Evolutionary conservation across 192 early-diverging fungal species (phyloP), one percentile per base, ranked within the genome.

Genomic region (Mortierella claussenii): DNA sequence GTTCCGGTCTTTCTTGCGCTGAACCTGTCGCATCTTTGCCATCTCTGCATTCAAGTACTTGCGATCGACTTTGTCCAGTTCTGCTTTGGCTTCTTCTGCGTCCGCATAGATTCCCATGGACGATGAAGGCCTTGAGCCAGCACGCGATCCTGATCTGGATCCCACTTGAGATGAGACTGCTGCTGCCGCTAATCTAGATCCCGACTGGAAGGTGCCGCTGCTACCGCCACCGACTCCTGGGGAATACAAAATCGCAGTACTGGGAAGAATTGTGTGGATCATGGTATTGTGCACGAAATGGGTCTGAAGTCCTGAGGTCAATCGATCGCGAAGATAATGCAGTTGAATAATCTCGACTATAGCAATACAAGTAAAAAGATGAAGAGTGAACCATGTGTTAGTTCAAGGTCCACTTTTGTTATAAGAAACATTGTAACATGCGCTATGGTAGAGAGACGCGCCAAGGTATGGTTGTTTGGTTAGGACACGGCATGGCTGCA

Each of bases 251-350:
- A 76, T 67, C 0, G 73, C 73, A 1, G 73, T 76, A 0, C 23
- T 33, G 9, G 73, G 73, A 0, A 76, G 64, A 13, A 67, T 55
- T 10, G 73, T 65, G 51, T 76, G 73, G n/a, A 76, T 76, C 58
- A 66, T 62, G 31, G 64, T 76, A 50, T 76, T 76, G 18, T 76
- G 58, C 12, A 76, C 73, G 55, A 76, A 76, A n/a, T 76, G 73
- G 5, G 73, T 76, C 20, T 76, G 73, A 3, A 76, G 27, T 10
- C 73, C 73, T 9, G 73, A 67, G 4, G 64, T 62, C 28, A 76
- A 30, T 6, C 73, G 64, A 2, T 76, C 64, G 10, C 73, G 43
- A 17, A 76, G 26, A 32, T 47, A 76, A 36, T 67, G 73, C 15
- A 76, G 59, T 28, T 76, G 73, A 10, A 67, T 31, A 51, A 76